A percentile compares a stretch with the other conserved stretches of the same genome.
Conservation (phyloP, 257 asterid species). For the Nicotiana otophora region DNA sequence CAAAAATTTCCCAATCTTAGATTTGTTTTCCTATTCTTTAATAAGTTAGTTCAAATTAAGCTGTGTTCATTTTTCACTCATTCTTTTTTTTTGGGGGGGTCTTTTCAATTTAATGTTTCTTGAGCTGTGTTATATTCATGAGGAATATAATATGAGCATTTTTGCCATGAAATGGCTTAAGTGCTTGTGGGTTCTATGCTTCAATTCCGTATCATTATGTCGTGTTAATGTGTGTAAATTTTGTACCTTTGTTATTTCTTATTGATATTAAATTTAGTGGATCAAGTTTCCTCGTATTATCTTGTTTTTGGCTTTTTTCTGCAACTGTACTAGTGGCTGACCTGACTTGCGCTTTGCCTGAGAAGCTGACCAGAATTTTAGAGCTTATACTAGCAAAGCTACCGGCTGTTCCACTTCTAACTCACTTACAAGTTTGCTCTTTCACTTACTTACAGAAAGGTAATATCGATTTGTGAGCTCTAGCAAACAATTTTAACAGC, state of each 20-base stretch:
- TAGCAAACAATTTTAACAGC: neutral
- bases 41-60: conserved; percentile 1
- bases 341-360: neutral
- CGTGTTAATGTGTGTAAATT: neutral
- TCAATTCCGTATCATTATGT: neutral
- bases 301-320: neutral
- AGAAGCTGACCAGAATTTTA: neutral
- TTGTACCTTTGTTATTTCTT: neutral
- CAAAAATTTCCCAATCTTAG: neutral
- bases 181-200: neutral
- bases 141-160: neutral
- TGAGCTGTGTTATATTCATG: neutral
- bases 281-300: neutral
- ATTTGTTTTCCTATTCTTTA: conserved; percentile 8
- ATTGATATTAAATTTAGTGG: neutral
- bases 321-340: neutral
- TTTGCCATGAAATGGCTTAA: neutral
- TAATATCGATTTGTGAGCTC: neutral
- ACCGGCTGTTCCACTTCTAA: neutral
- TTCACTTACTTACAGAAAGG: neutral
- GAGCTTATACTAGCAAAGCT: neutral
- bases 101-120: conserved; percentile 1
- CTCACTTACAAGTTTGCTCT: neutral
- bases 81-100: neutral
- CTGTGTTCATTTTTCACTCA: neutral